These are phyloP conservation scores for Penicillium paneum DNA, from an alignment of 2,329 filamentous ascomycete genomes.

Conservation along the genomic window DNA sequence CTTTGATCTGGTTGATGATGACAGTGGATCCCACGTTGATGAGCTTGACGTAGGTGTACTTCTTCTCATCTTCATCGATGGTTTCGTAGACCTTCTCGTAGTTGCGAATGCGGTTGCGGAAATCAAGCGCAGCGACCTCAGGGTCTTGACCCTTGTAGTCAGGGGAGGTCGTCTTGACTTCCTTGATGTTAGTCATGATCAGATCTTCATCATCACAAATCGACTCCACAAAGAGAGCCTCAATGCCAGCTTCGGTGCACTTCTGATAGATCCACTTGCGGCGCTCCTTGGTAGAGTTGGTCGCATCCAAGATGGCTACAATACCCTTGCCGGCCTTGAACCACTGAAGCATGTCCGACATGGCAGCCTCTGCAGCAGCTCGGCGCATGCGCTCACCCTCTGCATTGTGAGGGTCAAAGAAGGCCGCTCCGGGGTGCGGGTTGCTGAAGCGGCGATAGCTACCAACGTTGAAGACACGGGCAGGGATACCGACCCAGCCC, in stretches of 20 bases:
- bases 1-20: constrained; percentile 95
- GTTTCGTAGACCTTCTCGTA: constrained; percentile 97
- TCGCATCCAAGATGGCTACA: constrained; percentile 92
- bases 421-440: constrained; percentile 85
- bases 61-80: constrained; percentile 81
- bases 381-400: constrained; percentile 87
- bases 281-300: constrained; percentile 88
- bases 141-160: constrained; percentile 95
- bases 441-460: constrained; percentile 88
- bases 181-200: constrained; percentile 97
- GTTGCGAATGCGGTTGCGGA: constrained; percentile 89
- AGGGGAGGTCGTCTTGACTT: constrained; percentile 94
- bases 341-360: constrained; percentile 92
- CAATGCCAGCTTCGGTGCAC: constrained; percentile 71
- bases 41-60: constrained; percentile 93
- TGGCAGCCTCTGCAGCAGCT: constrained; percentile 85
- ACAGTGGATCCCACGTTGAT: constrained; percentile 95
- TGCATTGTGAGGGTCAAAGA: constrained; percentile 87
- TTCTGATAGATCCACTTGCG: constrained; percentile 86
- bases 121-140: constrained; percentile 84
- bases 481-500: constrained; percentile 90
- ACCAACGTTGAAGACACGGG: constrained; percentile 95
- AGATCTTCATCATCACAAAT: constrained; percentile 94
- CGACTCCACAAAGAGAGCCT: constrained; percentile 93
- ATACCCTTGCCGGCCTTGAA: constrained; percentile 73